These are phyloP conservation scores for bread wheat (Triticum aestivum) DNA, from an alignment of 176 grass and related monocot species.

Conservation along the genomic window IWGSC_CS_RefSeq_v2.1 NC_057802.1:902206-902705, in stretches of 20 bases:
- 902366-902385: constrained; percentile 10
- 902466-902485: constrained; percentile 12
- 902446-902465: constrained; percentile 25
- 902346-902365: constrained; percentile 27
- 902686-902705: no score
- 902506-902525: not conserved
- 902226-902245: constrained; percentile 29
- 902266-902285: not conserved
- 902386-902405: constrained; percentile 33
- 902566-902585: not conserved
- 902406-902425: not conserved
- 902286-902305: not conserved
- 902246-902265: not conserved
- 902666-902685: not conserved
- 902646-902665: not conserved
- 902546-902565: no score
- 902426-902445: not conserved
- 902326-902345: no score
- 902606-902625: not conserved
- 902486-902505: not conserved
- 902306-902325: not conserved
- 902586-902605: not conserved
- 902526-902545: no score
- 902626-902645: constrained; percentile 32
- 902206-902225: constrained; percentile 32